Percentiles rank a stretch among this genome's conserved stretches.
Conservation (phyloP, 2,329 filamentous ascomycete species). For the Ambrosiella xylebori region DNA sequence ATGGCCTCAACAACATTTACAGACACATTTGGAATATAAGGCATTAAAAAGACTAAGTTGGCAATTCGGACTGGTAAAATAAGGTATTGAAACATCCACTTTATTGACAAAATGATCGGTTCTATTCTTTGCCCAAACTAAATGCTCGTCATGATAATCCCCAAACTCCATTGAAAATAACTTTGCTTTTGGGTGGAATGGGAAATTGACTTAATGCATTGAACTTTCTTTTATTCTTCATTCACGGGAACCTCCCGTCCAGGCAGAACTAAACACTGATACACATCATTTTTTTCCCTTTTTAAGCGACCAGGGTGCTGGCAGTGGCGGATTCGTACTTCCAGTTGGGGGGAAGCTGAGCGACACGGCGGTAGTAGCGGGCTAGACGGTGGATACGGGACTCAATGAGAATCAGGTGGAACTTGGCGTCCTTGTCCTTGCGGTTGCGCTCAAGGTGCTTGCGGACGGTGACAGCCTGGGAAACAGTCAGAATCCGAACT, state of each 20-base stretch:
- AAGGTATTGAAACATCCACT: conserved; percentile 3
- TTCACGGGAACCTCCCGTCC: conserved; percentile 8
- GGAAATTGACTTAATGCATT: conserved; percentile 9
- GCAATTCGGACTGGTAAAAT: background rate
- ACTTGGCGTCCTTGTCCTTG: conserved; percentile 99
- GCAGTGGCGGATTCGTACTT: conserved; percentile 97
- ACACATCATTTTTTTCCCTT: conserved; percentile 9
- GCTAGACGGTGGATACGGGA: conserved; percentile 99
- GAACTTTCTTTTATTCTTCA: conserved; percentile 11
- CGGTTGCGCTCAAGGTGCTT: conserved; percentile 99
- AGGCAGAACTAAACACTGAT: conserved; percentile 8
- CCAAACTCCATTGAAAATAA: conserved; percentile 1
- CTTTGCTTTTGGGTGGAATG: conserved; percentile 4
- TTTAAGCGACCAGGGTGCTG: conserved; percentile 80
- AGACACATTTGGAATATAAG: background rate
- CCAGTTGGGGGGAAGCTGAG: conserved; percentile 78
- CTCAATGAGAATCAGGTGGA: conserved; percentile 99
- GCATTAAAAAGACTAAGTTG: background rate
- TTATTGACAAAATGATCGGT: conserved; percentile 6
- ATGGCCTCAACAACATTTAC: background rate
- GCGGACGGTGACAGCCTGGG: conserved; percentile 84
- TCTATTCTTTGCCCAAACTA: conserved; percentile 1
- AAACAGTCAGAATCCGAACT: conserved; percentile 12
- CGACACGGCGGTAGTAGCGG: conserved; percentile 98
- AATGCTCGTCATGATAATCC: conserved; percentile 3